Evolutionary conservation across 768 basidiomycete species (phyloP).

Genomic region (Pleurotus eryngii): DNA sequence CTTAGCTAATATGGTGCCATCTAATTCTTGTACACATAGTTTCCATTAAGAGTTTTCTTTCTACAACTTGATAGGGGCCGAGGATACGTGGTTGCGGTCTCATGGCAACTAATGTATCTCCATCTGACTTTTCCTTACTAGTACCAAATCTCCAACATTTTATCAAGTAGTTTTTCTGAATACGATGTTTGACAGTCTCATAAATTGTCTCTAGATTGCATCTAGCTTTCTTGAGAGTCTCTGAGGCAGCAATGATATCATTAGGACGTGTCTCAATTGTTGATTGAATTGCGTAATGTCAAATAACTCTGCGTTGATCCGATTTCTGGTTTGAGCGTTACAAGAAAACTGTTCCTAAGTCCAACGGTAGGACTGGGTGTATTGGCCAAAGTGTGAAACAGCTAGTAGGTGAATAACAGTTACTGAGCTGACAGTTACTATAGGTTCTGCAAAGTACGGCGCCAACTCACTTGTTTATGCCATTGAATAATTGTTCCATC

Average conservation of each 20-base stretch:
- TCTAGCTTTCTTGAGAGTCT: slow-evolving; percentile 13
- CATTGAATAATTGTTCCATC: background rate
- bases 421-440: slow-evolving; percentile 16
- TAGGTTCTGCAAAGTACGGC: slow-evolving; percentile 17
- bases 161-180: no score
- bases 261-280: slow-evolving; percentile 18
- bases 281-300: slow-evolving; percentile 16
- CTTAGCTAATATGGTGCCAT: no score
- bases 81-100: no score
- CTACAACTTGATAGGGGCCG: no score
- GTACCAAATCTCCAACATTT: no score
- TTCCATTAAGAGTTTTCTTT: no score
- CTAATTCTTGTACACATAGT: no score
- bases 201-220: no score
- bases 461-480: background rate
- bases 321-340: slow-evolving; percentile 13
- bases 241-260: slow-evolving; percentile 16
- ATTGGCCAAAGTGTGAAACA: slow-evolving; percentile 26
- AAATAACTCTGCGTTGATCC: slow-evolving; percentile 16
- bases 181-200: no score
- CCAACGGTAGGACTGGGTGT: slow-evolving; percentile 28
- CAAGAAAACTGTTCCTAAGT: slow-evolving; percentile 27
- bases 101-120: no score
- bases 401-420: slow-evolving; percentile 20
- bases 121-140: no score